These are phyloP conservation scores for Ceratobasidium papillatum DNA, from an alignment of 1,284 basidiomycete species.

Conservation along the genomic window DNA sequence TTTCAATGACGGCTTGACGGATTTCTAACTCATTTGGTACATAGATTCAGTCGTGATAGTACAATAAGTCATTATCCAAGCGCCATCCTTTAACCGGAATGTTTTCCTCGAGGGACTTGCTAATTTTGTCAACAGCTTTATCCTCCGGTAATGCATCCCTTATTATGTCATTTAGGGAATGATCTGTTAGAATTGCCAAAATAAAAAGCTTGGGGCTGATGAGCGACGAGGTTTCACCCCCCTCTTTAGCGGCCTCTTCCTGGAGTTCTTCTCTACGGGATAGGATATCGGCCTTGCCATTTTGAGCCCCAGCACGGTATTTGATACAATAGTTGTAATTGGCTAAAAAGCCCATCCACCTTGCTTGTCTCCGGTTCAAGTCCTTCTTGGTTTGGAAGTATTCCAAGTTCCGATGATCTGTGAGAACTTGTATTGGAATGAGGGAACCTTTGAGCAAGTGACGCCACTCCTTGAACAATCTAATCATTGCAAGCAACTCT, in stretches of 20 bases:
- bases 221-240: neutral
- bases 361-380: neutral
- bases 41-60: no score
- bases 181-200: neutral
- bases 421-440: neutral
- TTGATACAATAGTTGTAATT: neutral
- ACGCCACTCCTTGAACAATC: conserved; percentile 4
- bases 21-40: no score
- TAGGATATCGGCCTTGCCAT: neutral
- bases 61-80: neutral
- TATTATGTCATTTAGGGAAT: neutral
- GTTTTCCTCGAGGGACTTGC: neutral
- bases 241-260: neutral
- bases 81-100: neutral
- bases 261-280: neutral
- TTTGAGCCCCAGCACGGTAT: neutral
- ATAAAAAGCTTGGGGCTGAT: neutral
- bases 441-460: neutral
- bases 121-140: neutral
- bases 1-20: no score
- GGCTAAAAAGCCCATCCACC: neutral
- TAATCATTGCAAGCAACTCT: conserved; percentile 22
- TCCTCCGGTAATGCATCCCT: neutral
- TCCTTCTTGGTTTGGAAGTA: neutral
- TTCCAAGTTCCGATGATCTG: conserved; percentile 17